A percentile compares a stretch with the other conserved stretches of the same genome.
Conservation (phyloP, 1,284 basidiomycete genomes). For the Sanghuangporus baumii region DNA sequence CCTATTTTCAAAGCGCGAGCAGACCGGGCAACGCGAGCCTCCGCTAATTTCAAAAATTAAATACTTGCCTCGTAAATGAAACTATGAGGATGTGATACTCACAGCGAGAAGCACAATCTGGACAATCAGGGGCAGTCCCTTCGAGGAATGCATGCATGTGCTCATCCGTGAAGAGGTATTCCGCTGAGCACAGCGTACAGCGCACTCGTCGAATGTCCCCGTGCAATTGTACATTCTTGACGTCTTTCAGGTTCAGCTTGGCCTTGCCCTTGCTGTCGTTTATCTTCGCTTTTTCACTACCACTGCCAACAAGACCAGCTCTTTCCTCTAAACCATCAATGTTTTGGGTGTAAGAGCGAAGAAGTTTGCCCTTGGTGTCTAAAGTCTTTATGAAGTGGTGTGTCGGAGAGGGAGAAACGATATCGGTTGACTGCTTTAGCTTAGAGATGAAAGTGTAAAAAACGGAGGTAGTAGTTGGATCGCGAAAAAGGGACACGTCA, state of each 20-base stretch:
- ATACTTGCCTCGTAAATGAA: background rate
- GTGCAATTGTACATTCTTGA: conserved; percentile 87
- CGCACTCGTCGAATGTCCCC: conserved; percentile 87
- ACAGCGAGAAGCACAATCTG: conserved; percentile 77
- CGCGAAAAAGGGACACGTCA: conserved; percentile 81
- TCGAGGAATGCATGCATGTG: conserved; percentile 59
- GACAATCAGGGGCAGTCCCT: conserved; percentile 75
- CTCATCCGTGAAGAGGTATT: conserved; percentile 61
- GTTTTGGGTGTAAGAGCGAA: conserved; percentile 93
- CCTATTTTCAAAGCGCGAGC: conserved; percentile 77
- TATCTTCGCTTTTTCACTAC: conserved; percentile 47
- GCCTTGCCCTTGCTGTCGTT: conserved; percentile 53
- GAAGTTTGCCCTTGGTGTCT: conserved; percentile 76
- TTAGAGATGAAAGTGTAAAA: conserved; percentile 95
- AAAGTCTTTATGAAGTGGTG: conserved; percentile 86
- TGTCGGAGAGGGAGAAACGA: conserved; percentile 77
- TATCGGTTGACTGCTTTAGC: conserved; percentile 78
- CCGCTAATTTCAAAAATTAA: conserved; percentile 40
- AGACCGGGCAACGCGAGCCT: conserved; percentile 71
- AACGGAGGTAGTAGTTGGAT: conserved; percentile 78
- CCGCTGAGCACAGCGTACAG: conserved; percentile 75
- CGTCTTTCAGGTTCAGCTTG: conserved; percentile 60
- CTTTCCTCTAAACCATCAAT: conserved; percentile 89
- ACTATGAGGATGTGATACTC: conserved; percentile 30
- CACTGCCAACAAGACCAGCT: conserved; percentile 66